Percentiles rank a stretch among this genome's conserved stretches.
Conservation (phyloP, 805 yeast genomes). For the Starmerella sirachaensis region DNA sequence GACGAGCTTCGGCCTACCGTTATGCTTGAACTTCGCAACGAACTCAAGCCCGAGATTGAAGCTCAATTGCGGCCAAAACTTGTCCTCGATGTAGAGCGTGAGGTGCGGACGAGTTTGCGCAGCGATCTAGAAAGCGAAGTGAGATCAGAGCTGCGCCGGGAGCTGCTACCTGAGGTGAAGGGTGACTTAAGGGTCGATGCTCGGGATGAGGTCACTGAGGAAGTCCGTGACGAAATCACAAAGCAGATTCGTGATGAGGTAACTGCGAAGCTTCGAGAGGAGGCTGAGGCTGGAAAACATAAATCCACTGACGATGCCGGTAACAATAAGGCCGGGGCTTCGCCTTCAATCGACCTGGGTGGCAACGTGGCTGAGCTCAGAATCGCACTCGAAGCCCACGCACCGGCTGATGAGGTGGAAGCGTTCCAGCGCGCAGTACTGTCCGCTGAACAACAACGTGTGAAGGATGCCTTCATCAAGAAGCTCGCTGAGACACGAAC, state of each 20-base stretch:
- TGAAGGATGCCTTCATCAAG: slow-evolving; percentile 15
- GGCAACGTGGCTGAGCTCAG: slow-evolving; percentile 7
- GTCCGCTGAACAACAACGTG: slow-evolving; percentile 15
- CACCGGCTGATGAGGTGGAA: slow-evolving; percentile 5
- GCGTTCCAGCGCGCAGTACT: slow-evolving; percentile 14
- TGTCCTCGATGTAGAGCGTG: too few species aligned
- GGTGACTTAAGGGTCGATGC: not conserved
- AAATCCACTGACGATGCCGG: not conserved
- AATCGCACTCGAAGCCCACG: slow-evolving; percentile 5
- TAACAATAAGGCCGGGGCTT: not conserved
- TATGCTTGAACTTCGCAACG: not conserved
- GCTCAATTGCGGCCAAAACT: too few species aligned
- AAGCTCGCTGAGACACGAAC: slow-evolving; percentile 12
- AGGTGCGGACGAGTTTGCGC: not conserved
- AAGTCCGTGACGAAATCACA: not conserved
- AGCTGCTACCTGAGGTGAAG: not conserved
- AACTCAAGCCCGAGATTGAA: slow-evolving; percentile 1
- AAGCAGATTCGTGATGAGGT: not conserved
- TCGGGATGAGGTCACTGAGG: not conserved
- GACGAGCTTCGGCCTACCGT: too few species aligned
- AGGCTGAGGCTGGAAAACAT: too few species aligned
- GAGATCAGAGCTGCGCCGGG: not conserved
- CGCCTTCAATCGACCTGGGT: not conserved
- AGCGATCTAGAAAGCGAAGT: not conserved
- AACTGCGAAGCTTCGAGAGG: too few species aligned